Evolutionary conservation across 192 early-diverging fungal genomes (phyloP).

Genomic region (Jimgerdemannia lactiflua): DNA sequence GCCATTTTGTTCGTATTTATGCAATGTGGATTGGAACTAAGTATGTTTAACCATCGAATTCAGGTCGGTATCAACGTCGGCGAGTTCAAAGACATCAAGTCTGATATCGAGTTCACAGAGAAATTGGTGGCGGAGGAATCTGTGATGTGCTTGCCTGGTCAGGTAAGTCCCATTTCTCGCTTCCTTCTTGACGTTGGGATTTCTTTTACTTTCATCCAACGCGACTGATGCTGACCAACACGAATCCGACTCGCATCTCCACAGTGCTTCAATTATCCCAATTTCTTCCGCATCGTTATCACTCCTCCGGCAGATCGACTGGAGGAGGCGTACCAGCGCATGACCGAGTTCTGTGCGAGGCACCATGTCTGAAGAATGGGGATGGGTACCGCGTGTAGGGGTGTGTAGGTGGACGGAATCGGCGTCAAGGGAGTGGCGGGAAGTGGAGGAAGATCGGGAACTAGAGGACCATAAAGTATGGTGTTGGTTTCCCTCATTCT

Average conservation of each 20-base stretch:
- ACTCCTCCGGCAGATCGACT: slow-evolving; percentile 77
- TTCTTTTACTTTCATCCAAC: not conserved
- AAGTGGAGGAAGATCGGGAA: too few species aligned
- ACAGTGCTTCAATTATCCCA: slow-evolving; percentile 76
- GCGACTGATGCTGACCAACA: not conserved
- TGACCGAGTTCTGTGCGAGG: slow-evolving; percentile 74
- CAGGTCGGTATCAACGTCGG: slow-evolving; percentile 58
- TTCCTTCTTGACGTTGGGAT: not conserved
- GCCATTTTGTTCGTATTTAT: not conserved
- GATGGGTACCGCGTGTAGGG: too few species aligned
- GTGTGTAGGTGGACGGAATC: too few species aligned
- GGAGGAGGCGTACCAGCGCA: slow-evolving; percentile 68
- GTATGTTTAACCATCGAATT: not conserved
- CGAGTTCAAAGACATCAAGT: slow-evolving; percentile 67
- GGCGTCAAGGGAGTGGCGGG: too few species aligned
- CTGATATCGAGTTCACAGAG: slow-evolving; percentile 81
- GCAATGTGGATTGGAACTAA: slow-evolving; percentile 10
- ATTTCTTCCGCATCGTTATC: slow-evolving; percentile 77
- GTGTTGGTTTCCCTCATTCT: too few species aligned
- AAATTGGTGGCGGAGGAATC: slow-evolving; percentile 81
- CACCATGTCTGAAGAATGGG: slow-evolving; percentile 45
- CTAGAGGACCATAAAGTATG: too few species aligned
- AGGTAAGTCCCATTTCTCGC: slow-evolving; percentile 31
- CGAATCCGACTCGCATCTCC: not conserved
- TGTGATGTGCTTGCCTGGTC: slow-evolving; percentile 81